Evolutionary conservation across 352 stramenopile species (phyloP).

Genomic region (Pythium insidiosum): DNA sequence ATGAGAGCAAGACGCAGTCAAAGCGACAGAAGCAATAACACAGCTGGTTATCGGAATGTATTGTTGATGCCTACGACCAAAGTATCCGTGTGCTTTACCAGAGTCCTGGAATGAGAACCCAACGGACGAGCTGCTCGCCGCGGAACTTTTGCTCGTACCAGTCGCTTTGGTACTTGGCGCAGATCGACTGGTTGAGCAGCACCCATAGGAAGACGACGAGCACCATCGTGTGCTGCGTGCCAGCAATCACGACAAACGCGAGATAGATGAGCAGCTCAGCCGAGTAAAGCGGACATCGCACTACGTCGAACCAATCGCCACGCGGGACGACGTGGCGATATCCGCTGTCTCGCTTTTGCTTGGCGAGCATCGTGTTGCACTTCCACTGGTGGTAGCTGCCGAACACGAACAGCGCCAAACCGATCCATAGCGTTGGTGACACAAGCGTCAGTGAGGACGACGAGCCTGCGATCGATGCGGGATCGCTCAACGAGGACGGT

Average conservation of each 20-base stretch:
- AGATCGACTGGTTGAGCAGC: constrained; percentile 49
- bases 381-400: constrained; percentile 49
- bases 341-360: constrained; percentile 39
- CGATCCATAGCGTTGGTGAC: constrained; percentile 8
- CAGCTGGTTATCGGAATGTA: no score
- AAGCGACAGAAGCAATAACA: no score
- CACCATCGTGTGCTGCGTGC: constrained; percentile 25
- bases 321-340: constrained; percentile 44
- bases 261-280: constrained; percentile 60
- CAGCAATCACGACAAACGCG: constrained; percentile 32
- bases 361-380: constrained; percentile 47
- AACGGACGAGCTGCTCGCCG: constrained; percentile 13
- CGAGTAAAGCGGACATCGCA: constrained; percentile 57
- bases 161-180: constrained; percentile 37
- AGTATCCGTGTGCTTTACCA: constrained; percentile 19
- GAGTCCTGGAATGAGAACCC: constrained; percentile 15
- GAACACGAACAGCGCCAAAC: constrained; percentile 29
- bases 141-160: constrained; percentile 62
- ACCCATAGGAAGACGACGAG: constrained; percentile 51
- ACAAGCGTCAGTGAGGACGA: constrained; percentile 4
- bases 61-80: no score
- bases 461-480: constrained; percentile 1
- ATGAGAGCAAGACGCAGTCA: no score
- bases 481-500: constrained; percentile 35
- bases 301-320: constrained; percentile 57